Percentiles rank a stretch among this genome's conserved stretches.
phyloP scores from a whole-genome alignment of 2,329 filamentous ascomycete genomes.

The Neonectria coccinea region DNA sequence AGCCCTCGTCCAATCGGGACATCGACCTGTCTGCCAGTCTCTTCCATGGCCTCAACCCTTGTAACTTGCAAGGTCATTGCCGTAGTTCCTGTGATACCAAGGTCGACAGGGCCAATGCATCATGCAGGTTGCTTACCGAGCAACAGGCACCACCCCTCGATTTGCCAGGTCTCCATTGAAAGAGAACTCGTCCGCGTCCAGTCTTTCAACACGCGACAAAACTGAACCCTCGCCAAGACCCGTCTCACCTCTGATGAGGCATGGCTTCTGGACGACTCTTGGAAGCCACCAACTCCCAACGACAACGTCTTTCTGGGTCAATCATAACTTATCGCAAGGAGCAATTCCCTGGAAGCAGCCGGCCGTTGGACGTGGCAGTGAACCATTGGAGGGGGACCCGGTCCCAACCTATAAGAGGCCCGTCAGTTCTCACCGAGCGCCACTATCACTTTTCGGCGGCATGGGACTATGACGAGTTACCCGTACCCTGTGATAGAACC shows the following conservation, averaged over 20 bases:
- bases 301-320: slow-evolving; percentile 15
- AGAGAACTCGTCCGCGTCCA: slow-evolving; percentile 8
- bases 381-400: slow-evolving; percentile 35
- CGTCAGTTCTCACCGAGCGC: slow-evolving; percentile 37
- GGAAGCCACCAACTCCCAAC: background rate
- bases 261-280: slow-evolving; percentile 17
- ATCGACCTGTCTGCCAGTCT: slow-evolving; percentile 11
- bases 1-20: slow-evolving; percentile 2
- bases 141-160: slow-evolving; percentile 1
- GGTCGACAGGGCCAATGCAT: slow-evolving; percentile 9
- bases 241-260: slow-evolving; percentile 26
- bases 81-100: slow-evolving; percentile 11
- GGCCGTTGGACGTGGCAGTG: slow-evolving; percentile 38
- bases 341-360: slow-evolving; percentile 39
- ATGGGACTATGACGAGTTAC: slow-evolving; percentile 39
- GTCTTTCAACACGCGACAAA: slow-evolving; percentile 3
- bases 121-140: slow-evolving; percentile 19
- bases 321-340: slow-evolving; percentile 25
- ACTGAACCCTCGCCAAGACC: slow-evolving; percentile 23
- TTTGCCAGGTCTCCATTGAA: slow-evolving; percentile 1
- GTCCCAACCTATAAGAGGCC: slow-evolving; percentile 29
- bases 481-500: slow-evolving; percentile 20
- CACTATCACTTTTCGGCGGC: slow-evolving; percentile 42
- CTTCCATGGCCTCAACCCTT: slow-evolving; percentile 17
- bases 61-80: slow-evolving; percentile 15